Conservation (phyloP, 345 rosid species). For the Erucastrum elatum region DNA sequence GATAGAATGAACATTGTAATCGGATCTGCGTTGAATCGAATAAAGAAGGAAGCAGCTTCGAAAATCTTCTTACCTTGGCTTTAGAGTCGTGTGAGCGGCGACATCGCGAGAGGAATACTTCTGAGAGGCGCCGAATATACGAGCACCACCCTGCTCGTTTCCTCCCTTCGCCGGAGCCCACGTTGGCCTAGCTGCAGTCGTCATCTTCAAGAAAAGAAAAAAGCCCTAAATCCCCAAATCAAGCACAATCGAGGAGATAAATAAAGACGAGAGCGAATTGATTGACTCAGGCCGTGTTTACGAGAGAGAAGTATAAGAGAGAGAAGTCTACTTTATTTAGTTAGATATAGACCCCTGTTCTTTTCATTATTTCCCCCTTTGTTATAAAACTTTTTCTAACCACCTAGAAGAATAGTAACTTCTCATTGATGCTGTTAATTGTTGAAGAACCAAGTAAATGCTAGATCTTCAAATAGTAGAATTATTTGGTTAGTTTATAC, state of each 20-base stretch:
- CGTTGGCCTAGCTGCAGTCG: conserved; percentile 96
- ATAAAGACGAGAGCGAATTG: conserved; percentile 14
- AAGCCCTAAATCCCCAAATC: conserved; percentile 27
- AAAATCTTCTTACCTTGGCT: conserved; percentile 62
- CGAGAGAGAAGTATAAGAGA: background rate
- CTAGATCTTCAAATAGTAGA: too few species aligned
- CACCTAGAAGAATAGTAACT: background rate
- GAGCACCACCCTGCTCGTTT: conserved; percentile 94
- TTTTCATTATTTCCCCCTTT: background rate
- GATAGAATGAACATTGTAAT: conserved; percentile 11
- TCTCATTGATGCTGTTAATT: background rate
- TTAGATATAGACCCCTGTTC: background rate
- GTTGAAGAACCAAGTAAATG: background rate
- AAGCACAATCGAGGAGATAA: conserved; percentile 19
- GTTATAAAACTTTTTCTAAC: background rate
- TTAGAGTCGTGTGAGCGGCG: conserved; percentile 83
- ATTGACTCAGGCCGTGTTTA: conserved; percentile 2
- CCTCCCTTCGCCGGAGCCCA: conserved; percentile 99
- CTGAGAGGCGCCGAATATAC: conserved; percentile 97
- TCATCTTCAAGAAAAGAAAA: conserved; percentile 47
- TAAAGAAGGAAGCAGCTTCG: background rate
- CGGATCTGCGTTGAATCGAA: background rate
- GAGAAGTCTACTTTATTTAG: background rate
- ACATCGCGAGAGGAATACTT: conserved; percentile 93
- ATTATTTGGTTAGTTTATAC: background rate